A percentile compares a stretch with the other conserved stretches of the same genome.
phyloP scores from a whole-genome alignment of 495 filamentous ascomycete genomes.

The Gamarada debralockiae region DNA sequence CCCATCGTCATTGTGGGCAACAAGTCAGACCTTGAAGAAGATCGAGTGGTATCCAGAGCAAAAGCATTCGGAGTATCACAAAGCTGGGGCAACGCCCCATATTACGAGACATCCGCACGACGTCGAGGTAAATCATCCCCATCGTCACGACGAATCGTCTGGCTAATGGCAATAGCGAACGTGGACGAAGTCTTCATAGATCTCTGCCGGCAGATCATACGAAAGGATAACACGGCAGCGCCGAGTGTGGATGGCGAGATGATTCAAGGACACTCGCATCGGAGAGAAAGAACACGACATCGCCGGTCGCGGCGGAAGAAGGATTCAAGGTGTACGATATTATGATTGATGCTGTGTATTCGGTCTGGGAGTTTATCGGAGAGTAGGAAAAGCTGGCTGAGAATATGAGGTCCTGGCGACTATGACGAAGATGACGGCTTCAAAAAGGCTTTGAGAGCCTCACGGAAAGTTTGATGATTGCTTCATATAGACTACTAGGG shows the following conservation, averaged over 20 bases:
- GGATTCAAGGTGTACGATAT: conserved; percentile 18
- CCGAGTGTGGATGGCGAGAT: conserved; percentile 31
- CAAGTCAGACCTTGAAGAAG: conserved; percentile 93
- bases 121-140: conserved; percentile 47
- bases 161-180: conserved; percentile 52
- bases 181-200: conserved; percentile 96
- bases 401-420: too few species aligned
- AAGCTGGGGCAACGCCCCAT: conserved; percentile 85
- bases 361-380: too few species aligned
- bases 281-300: conserved; percentile 15
- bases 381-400: too few species aligned
- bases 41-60: conserved; percentile 76
- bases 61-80: conserved; percentile 85
- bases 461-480: too few species aligned
- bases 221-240: conserved; percentile 41
- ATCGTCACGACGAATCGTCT: background rate
- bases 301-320: conserved; percentile 14
- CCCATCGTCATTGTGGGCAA: conserved; percentile 97
- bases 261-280: conserved; percentile 2
- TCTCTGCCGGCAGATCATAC: conserved; percentile 87
- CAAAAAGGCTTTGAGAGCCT: too few species aligned
- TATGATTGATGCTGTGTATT: conserved; percentile 10
- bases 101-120: conserved; percentile 91
- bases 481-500: too few species aligned
- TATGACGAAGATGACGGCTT: too few species aligned